phyloP scores from a whole-genome alignment of 2,329 filamentous ascomycete species.

The Sarocladium kiliense region DNA sequence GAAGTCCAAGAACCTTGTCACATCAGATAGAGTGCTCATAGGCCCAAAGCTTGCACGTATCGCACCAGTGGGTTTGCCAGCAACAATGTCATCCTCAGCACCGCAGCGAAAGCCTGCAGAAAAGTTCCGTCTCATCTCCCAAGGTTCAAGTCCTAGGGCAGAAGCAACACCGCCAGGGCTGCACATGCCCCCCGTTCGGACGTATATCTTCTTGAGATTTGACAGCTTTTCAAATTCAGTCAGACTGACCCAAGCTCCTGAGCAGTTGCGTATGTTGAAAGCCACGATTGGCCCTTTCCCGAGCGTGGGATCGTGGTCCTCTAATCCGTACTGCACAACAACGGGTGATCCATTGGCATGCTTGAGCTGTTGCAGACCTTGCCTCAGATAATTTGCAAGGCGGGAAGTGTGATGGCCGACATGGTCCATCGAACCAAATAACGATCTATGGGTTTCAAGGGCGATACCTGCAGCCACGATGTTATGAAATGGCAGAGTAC shows the following conservation, averaged over 20 bases:
- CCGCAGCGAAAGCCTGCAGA: slow-evolving; percentile 82
- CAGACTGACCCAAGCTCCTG: slow-evolving; percentile 72
- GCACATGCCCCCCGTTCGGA: slow-evolving; percentile 85
- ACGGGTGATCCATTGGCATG: slow-evolving; percentile 66
- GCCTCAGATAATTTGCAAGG: slow-evolving; percentile 54
- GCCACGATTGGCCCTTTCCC: slow-evolving; percentile 70
- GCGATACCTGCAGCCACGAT: slow-evolving; percentile 79
- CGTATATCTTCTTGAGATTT: slow-evolving; percentile 69
- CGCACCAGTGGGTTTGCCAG: slow-evolving; percentile 82
- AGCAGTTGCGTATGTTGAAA: slow-evolving; percentile 71
- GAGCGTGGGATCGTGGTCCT: slow-evolving; percentile 16
- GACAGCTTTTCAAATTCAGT: slow-evolving; percentile 85
- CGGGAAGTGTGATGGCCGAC: slow-evolving; percentile 67
- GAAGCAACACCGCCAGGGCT: slow-evolving; percentile 83
- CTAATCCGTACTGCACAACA: slow-evolving; percentile 53
- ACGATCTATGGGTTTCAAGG: slow-evolving; percentile 58
- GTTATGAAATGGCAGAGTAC: slow-evolving; percentile 83
- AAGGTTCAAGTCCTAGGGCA: slow-evolving; percentile 66
- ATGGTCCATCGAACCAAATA: slow-evolving; percentile 67
- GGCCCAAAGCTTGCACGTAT: slow-evolving; percentile 82
- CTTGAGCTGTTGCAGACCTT: slow-evolving; percentile 51
- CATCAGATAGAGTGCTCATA: slow-evolving; percentile 77
- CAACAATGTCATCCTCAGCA: slow-evolving; percentile 72
- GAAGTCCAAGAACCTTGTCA: slow-evolving; percentile 67
- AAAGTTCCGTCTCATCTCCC: slow-evolving; percentile 82